Evolutionary conservation across 805 yeast genomes (phyloP), one percentile per base, ranked within the genome.

Genomic region (Nakazawaea holstii): DNA sequence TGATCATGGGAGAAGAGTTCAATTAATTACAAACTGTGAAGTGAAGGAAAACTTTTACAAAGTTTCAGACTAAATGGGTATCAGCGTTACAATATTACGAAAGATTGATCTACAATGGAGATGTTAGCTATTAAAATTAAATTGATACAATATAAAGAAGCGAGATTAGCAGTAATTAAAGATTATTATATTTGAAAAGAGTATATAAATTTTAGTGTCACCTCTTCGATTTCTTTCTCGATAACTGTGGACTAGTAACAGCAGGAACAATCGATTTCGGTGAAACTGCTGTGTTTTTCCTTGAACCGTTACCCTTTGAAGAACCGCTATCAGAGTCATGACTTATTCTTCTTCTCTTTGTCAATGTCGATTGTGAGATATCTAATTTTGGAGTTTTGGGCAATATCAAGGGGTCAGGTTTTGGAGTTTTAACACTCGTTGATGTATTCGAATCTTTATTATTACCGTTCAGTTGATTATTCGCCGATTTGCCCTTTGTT

Each of bases 341-440:
- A 35, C 56, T 54, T 48, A 53, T 47, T 40, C 55, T 60, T 50
- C 72, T 55, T 49, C 72, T 54, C 46, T 67, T 67, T 26, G 58
- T 64, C 41, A 67, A 46, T 0, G 69, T 58, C 0, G 68, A 62
- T 46, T 63, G 68, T 5, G 67, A 59, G 13, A 66, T 35, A 33
- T 67, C 71, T 28, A 67, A 48, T 28, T 50, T 50, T 1, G 57
- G 42, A 6, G 55, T 52, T 8, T 47, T 55, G 45, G 56, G 57
- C 32, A 44, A 52, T 29, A 28, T 51, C 48, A 4, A 36, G 33
- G n/a, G 39, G 49, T 24, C 53, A 53, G 27, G 44, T 50, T 49
- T 49, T 41, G 46, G 36, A n/a, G 36, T n/a, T 9, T 51, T 54
- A 11, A 28, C 38, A 6, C 27, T 29, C n/a, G 27, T 15, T 24